A percentile compares a stretch with the other conserved stretches of the same genome.
Conservation (phyloP, 2,329 filamentous ascomycete genomes). For the Colletotrichum lindemuthianum region DNA sequence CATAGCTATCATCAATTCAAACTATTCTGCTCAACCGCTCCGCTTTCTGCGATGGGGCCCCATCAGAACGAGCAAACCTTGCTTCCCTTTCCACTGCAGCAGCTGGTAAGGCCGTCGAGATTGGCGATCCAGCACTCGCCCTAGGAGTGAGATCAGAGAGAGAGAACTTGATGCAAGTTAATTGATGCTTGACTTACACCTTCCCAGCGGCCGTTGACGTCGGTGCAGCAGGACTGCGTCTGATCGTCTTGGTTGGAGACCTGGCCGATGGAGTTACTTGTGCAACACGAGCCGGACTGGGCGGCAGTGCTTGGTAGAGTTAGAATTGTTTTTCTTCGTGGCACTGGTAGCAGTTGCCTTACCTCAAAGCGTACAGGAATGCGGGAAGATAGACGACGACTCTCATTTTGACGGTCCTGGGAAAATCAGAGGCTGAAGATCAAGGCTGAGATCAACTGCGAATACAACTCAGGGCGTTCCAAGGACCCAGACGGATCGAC, state of each 20-base stretch:
- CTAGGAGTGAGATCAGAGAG: not conserved
- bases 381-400: too few relatives aligned
- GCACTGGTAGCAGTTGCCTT: not conserved
- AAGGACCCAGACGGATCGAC: too few relatives aligned
- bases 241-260: not conserved
- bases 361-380: too few relatives aligned
- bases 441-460: too few relatives aligned
- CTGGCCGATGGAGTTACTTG: not conserved
- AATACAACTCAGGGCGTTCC: too few relatives aligned
- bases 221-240: not conserved
- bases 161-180: too few relatives aligned
- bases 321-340: not conserved
- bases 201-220: not conserved
- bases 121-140: not conserved
- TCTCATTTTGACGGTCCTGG: too few relatives aligned
- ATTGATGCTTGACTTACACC: not conserved
- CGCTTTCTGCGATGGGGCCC: too few relatives aligned
- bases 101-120: not conserved
- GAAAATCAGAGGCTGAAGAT: too few relatives aligned
- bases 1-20: too few relatives aligned
- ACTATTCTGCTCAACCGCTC: too few relatives aligned
- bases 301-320: not conserved
- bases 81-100: constrained; percentile 4
- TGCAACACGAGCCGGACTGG: constrained; percentile 5
- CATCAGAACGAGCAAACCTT: not conserved